Conservation (phyloP, 2,329 filamentous ascomycete genomes). For the Colletotrichum destructivum region DNA sequence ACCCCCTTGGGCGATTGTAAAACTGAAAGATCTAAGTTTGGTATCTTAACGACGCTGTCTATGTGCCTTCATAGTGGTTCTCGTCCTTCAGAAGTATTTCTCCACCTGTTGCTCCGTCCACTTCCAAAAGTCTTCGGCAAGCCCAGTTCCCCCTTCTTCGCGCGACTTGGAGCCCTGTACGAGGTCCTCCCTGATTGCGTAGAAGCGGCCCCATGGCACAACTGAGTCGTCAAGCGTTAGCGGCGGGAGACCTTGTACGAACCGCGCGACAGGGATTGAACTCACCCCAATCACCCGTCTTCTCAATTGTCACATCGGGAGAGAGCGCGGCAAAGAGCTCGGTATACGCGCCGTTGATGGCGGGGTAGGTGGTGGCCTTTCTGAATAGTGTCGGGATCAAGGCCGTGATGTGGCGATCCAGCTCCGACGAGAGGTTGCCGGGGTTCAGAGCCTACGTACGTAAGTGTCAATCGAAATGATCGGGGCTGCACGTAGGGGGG, state of each 20-base stretch:
- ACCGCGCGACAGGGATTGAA: neutral
- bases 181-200: slow-evolving; percentile 50
- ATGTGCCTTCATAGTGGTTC: neutral
- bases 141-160: slow-evolving; percentile 56
- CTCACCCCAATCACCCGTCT: slow-evolving; percentile 52
- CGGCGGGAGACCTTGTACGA: neutral
- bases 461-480: neutral
- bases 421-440: slow-evolving; percentile 56
- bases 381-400: slow-evolving; percentile 34
- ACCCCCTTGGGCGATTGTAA: neutral
- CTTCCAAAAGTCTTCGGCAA: slow-evolving; percentile 56
- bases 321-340: slow-evolving; percentile 63
- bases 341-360: slow-evolving; percentile 62
- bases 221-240: slow-evolving; percentile 46
- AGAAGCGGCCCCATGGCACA: slow-evolving; percentile 56
- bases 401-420: slow-evolving; percentile 46
- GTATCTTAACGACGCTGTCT: slow-evolving; percentile 5
- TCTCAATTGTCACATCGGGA: slow-evolving; percentile 57
- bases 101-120: slow-evolving; percentile 59
- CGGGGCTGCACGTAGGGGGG: neutral
- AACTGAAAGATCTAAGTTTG: neutral
- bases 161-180: slow-evolving; percentile 48
- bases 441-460: slow-evolving; percentile 52
- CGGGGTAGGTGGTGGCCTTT: slow-evolving; percentile 46
- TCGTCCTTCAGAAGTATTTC: slow-evolving; percentile 14